These are phyloP conservation scores for Pelargonium cotyledonis DNA, from an alignment of 441 rosid species.

Conservation along the genomic window DNA sequence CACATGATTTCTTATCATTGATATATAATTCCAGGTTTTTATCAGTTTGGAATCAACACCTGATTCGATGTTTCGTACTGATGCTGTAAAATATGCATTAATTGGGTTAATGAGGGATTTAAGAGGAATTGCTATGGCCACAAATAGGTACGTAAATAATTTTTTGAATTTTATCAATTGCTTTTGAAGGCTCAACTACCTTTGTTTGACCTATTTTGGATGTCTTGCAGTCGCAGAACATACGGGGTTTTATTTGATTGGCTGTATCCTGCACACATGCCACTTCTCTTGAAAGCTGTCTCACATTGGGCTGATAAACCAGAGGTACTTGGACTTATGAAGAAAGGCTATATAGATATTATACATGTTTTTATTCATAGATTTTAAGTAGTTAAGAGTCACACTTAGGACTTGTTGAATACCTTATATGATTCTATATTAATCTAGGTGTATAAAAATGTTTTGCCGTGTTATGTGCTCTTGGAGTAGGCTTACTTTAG, in stretches of 20 bases:
- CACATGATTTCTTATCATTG: neutral
- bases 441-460: neutral
- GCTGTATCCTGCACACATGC: slow-evolving; percentile 97
- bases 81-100: slow-evolving; percentile 80
- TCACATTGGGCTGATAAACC: slow-evolving; percentile 96
- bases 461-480: neutral
- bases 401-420: neutral
- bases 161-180: slow-evolving; percentile 1
- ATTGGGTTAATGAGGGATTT: slow-evolving; percentile 97
- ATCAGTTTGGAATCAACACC: slow-evolving; percentile 79
- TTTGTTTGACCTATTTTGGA: slow-evolving; percentile 14
- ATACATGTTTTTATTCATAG: neutral
- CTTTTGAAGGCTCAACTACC: neutral
- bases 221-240: slow-evolving; percentile 67
- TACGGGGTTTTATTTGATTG: slow-evolving; percentile 94
- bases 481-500: neutral
- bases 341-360: neutral
- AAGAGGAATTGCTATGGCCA: slow-evolving; percentile 97
- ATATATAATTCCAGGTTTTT: slow-evolving; percentile 42
- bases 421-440: neutral
- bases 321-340: slow-evolving; percentile 50
- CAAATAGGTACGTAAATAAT: slow-evolving; percentile 56
- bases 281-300: slow-evolving; percentile 86
- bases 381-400: slow-evolving; percentile 1
- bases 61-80: slow-evolving; percentile 85